Base-by-base conservation (phyloP, 768 basidiomycete genomes). In the Boletus patriciae region DNA sequence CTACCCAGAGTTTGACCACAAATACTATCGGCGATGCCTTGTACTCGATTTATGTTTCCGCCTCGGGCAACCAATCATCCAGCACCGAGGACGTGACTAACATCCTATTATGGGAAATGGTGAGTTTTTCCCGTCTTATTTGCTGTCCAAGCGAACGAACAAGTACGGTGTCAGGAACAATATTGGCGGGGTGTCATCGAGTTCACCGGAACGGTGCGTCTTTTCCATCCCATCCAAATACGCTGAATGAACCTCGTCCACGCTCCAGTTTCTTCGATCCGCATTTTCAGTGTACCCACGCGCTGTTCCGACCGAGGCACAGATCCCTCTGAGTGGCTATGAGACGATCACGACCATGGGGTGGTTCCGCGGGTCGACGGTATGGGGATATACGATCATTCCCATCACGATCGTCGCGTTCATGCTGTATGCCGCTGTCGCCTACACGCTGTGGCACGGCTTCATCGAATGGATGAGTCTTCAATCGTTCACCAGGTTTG, bases 1-100 rank as follows among this genome's bases (percentile, higher is more conserved):
- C 41, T 6, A 27, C 66, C 6, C 66, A 67, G n/a, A 41, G 63
- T 7, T 37, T 65, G 43, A 38, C 42, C 9, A 37, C 55, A 2
- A 67, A 67, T 13, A 15, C 56, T 0, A 56, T 67, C 11, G 66
- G 66, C 2, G 66, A 67, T 41, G 60, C 60, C 18, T n/a, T 67
- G 16, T 62, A 59, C 25, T 54, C 66, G 0, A 47, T 62, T 4
- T 56, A 45, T 23, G 11, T 58, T 25, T 56, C 57, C 10, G 29
- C 54, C 15, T 49, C 45, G 7, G 18, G 29, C 1, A 23, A 13
- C 19, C 19, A 56, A 21, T 34, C 31, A 3, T 18, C 12, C 8
- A 44, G 9, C 18, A 1, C 19, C 4, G 29, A 34, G 2, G 46
- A 55, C 6, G 29, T 56, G 31, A 41, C 6, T 2, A 4, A 33